Conservation (phyloP, 345 rosid species). For the Cardamine occulta region DNA sequence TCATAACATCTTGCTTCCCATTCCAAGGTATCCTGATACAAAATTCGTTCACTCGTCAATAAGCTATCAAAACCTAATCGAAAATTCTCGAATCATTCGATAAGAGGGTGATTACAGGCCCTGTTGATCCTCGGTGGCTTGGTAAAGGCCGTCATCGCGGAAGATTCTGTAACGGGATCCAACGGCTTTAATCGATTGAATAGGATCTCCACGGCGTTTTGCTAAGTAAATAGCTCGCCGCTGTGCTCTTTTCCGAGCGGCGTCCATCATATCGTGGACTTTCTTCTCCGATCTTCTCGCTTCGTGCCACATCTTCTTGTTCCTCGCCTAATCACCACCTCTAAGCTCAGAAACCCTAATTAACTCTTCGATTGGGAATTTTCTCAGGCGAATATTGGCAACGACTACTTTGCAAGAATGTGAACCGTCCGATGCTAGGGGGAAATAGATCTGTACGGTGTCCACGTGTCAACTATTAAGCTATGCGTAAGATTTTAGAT, state of each 20-base stretch:
- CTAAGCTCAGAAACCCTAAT: slow-evolving; percentile 35
- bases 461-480: background rate
- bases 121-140: slow-evolving; percentile 84
- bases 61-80: background rate
- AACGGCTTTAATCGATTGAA: slow-evolving; percentile 81
- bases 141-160: slow-evolving; percentile 92
- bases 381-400: slow-evolving; percentile 26
- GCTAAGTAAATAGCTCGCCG: slow-evolving; percentile 86
- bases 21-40: slow-evolving; percentile 84
- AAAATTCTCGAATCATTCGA: background rate
- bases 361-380: slow-evolving; percentile 7
- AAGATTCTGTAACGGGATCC: slow-evolving; percentile 70
- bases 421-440: slow-evolving; percentile 28
- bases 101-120: slow-evolving; percentile 60
- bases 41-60: background rate
- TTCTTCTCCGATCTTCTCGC: slow-evolving; percentile 98
- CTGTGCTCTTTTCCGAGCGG: slow-evolving; percentile 96
- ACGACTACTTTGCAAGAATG: slow-evolving; percentile 15
- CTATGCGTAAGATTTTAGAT: background rate
- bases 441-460: background rate
- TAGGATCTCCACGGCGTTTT: slow-evolving; percentile 93
- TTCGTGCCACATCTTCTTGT: slow-evolving; percentile 97
- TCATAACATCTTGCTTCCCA: slow-evolving; percentile 80
- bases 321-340: slow-evolving; percentile 5
- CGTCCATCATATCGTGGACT: slow-evolving; percentile 99